These are phyloP conservation scores for Citrus trifoliata DNA, from an alignment of 345 rosid genomes.

Conservation along the genomic window DNA sequence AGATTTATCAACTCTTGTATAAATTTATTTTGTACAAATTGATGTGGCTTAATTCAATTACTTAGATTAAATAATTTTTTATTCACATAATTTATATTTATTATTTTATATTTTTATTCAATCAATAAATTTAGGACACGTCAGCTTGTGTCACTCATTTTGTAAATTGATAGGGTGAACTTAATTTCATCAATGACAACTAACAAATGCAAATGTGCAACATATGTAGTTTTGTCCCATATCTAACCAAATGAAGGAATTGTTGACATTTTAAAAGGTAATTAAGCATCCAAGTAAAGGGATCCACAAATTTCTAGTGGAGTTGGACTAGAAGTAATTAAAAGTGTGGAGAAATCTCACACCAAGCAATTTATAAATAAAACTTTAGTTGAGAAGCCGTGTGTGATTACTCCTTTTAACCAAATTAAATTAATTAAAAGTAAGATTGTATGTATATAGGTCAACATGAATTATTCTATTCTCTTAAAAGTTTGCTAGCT, in stretches of 20 bases:
- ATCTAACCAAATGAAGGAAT: neutral
- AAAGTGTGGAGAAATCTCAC: neutral
- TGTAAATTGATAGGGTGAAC: too few relatives aligned
- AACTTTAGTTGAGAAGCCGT: neutral
- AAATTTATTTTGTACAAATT: too few relatives aligned
- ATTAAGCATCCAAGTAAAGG: neutral
- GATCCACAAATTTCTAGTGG: slow-evolving; percentile 9
- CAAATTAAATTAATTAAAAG: neutral
- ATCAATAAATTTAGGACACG: too few relatives aligned
- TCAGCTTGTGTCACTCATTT: too few relatives aligned
- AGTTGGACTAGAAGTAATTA: slow-evolving; percentile 5
- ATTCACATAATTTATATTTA: too few relatives aligned
- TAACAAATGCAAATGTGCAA: too few relatives aligned
- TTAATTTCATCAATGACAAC: too few relatives aligned
- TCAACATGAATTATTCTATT: slow-evolving; percentile 9
- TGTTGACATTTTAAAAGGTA: slow-evolving; percentile 4
- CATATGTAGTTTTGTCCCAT: too few relatives aligned
- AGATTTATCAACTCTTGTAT: too few relatives aligned
- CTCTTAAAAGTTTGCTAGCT: neutral
- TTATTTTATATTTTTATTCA: too few relatives aligned
- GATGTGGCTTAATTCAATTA: too few relatives aligned
- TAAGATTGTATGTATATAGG: neutral
- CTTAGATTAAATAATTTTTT: too few relatives aligned
- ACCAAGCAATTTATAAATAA: neutral
- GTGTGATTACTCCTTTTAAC: slow-evolving; percentile 5